These are phyloP conservation scores for Coffea humblotiana DNA, from an alignment of 305 asterid species.

Conservation along the genomic window DNA sequence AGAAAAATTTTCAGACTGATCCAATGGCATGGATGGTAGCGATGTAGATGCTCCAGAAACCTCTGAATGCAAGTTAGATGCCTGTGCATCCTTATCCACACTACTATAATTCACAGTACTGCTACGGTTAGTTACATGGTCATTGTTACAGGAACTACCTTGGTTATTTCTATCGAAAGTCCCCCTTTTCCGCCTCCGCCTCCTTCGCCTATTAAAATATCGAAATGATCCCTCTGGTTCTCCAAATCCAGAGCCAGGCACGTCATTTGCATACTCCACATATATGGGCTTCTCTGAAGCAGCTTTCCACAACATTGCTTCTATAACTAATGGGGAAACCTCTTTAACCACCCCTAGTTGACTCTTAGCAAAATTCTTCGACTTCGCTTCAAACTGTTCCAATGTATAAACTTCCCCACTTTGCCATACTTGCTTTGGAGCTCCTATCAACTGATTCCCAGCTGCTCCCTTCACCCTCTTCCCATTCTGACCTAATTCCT, in stretches of 20 bases:
- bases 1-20: conserved; percentile 31
- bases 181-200: conserved; percentile 68
- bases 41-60: conserved; percentile 31
- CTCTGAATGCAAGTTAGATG: conserved; percentile 38
- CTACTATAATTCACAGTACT: conserved; percentile 29
- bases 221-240: conserved; percentile 68
- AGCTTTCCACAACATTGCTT: conserved; percentile 86
- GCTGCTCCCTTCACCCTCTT: conserved; percentile 46
- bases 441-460: conserved; percentile 40
- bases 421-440: conserved; percentile 90
- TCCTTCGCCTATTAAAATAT: conserved; percentile 51
- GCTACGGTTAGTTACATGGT: conserved; percentile 33
- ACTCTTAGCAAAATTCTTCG: conserved; percentile 74
- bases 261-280: conserved; percentile 94
- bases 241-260: conserved; percentile 92
- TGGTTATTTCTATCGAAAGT: conserved; percentile 58
- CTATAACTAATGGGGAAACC: conserved; percentile 65
- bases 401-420: conserved; percentile 92
- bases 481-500: conserved; percentile 72
- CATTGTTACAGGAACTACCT: conserved; percentile 36
- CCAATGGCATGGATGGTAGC: conserved; percentile 29
- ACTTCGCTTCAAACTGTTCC: conserved; percentile 89
- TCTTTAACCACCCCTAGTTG: conserved; percentile 71
- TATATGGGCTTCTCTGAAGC: conserved; percentile 79
- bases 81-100: conserved; percentile 40